Evolutionary conservation across 2,329 filamentous ascomycete genomes (phyloP).

Genomic region (Waltergamsia citrina): DNA sequence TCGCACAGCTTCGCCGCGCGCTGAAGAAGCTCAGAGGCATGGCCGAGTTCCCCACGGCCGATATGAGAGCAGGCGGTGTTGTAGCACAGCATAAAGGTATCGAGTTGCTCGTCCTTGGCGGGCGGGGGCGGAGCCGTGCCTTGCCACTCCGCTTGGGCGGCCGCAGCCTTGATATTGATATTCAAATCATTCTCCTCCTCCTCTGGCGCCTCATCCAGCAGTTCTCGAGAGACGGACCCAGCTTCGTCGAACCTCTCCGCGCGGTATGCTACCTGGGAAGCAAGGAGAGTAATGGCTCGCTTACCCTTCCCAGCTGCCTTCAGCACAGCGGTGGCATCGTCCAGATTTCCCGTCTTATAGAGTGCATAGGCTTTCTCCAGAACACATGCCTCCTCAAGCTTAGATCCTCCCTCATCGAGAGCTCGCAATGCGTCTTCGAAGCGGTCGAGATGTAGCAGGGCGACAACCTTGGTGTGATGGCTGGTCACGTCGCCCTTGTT

Average conservation of each 20-base stretch:
- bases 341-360: slow-evolving; percentile 66
- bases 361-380: slow-evolving; percentile 75
- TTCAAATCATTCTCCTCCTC: slow-evolving; percentile 65
- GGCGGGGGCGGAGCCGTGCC: slow-evolving; percentile 32
- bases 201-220: slow-evolving; percentile 36
- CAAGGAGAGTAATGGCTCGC: slow-evolving; percentile 39
- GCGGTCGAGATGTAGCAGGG: slow-evolving; percentile 72
- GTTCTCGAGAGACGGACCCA: slow-evolving; percentile 49
- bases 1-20: slow-evolving; percentile 64
- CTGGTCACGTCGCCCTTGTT: slow-evolving; percentile 50
- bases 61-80: slow-evolving; percentile 70
- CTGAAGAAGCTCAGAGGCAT: slow-evolving; percentile 58
- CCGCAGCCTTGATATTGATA: slow-evolving; percentile 66
- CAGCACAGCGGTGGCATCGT: slow-evolving; percentile 47
- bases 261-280: slow-evolving; percentile 63
- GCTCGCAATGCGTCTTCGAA: slow-evolving; percentile 67
- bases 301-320: slow-evolving; percentile 18
- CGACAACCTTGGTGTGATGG: slow-evolving; percentile 62
- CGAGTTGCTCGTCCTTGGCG: slow-evolving; percentile 52
- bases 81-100: slow-evolving; percentile 74
- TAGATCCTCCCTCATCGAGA: slow-evolving; percentile 53
- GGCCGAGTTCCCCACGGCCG: slow-evolving; percentile 55
- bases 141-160: slow-evolving; percentile 65
- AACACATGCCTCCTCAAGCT: slow-evolving; percentile 48
- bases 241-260: slow-evolving; percentile 64